Conservation (phyloP, 2,329 filamentous ascomycete species). For the Basipetospora chlamydospora region DNA sequence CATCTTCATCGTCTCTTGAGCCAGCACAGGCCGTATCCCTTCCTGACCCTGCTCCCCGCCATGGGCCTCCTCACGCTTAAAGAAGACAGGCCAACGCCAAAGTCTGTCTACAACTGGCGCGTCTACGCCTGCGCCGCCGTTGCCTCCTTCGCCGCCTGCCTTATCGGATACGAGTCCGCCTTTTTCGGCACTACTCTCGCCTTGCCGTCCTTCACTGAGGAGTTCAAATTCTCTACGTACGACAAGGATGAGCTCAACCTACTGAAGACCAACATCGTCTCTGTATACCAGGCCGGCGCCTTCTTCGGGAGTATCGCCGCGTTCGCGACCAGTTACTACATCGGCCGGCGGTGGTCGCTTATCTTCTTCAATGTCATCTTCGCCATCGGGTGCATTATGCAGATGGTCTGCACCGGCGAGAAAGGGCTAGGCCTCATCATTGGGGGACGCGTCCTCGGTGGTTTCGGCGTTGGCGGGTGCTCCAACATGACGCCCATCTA, state of each 20-base stretch:
- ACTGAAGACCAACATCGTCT: conserved; percentile 62
- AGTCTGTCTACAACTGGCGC: conserved; percentile 43
- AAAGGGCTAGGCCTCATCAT: conserved; percentile 47
- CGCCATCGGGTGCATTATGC: conserved; percentile 46
- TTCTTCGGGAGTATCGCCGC: conserved; percentile 67
- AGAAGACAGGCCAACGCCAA: conserved; percentile 42
- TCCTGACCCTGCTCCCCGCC: no score
- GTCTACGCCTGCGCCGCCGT: conserved; percentile 39
- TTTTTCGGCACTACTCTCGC: conserved; percentile 12
- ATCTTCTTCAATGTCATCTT: conserved; percentile 49
- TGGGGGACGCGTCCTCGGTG: conserved; percentile 47
- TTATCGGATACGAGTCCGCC: conserved; percentile 21
- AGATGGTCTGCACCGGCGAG: conserved; percentile 38
- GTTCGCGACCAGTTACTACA: conserved; percentile 50
- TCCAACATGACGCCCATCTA: conserved; percentile 51
- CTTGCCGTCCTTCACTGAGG: conserved; percentile 22
- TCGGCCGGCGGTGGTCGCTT: conserved; percentile 52
- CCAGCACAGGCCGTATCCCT: no score
- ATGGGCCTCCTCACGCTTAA: conserved; percentile 35
- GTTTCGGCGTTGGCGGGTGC: conserved; percentile 46
- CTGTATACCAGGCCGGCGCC: conserved; percentile 63
- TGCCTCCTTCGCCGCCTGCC: conserved; percentile 41
- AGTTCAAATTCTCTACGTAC: conserved; percentile 50
- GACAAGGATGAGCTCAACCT: conserved; percentile 33
- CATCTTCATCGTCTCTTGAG: no score